Evolutionary conservation across 768 basidiomycete species (phyloP).

Genomic region (Suillus alpinus): DNA sequence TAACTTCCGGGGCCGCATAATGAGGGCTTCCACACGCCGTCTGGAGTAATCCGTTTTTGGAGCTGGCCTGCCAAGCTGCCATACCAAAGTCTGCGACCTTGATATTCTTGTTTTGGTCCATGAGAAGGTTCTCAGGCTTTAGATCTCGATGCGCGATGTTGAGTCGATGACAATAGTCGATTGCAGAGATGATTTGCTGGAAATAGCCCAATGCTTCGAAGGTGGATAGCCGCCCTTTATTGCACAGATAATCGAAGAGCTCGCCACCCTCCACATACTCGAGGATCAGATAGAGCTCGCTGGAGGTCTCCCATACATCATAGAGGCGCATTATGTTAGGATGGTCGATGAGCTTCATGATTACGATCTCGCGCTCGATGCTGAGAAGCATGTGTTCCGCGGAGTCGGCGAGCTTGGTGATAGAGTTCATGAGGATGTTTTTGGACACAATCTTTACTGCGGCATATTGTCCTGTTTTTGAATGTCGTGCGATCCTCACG

Average conservation of each 20-base stretch:
- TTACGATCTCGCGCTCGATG: constrained; percentile 91
- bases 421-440: constrained; percentile 56
- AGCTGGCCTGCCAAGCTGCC: constrained; percentile 83
- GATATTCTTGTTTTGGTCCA: constrained; percentile 81
- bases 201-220: constrained; percentile 83
- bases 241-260: constrained; percentile 89
- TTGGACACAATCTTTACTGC: constrained; percentile 95
- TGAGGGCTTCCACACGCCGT: constrained; percentile 95
- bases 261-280: constrained; percentile 96
- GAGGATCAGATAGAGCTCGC: constrained; percentile 85
- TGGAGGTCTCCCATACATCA: constrained; percentile 95
- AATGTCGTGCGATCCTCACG: constrained; percentile 85
- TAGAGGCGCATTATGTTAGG: constrained; percentile 93
- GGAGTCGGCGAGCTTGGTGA: constrained; percentile 67
- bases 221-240: constrained; percentile 65
- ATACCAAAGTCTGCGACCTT: constrained; percentile 98
- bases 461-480: constrained; percentile 84
- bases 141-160: constrained; percentile 93
- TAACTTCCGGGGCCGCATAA: constrained; percentile 91
- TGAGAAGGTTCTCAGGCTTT: constrained; percentile 90
- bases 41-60: constrained; percentile 54
- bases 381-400: constrained; percentile 75
- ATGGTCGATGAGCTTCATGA: constrained; percentile 97
- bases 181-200: constrained; percentile 88
- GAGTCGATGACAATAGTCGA: constrained; percentile 92